Base-by-base conservation (phyloP, 805 yeast genomes). In the Saccharomyces jurei region DNA sequence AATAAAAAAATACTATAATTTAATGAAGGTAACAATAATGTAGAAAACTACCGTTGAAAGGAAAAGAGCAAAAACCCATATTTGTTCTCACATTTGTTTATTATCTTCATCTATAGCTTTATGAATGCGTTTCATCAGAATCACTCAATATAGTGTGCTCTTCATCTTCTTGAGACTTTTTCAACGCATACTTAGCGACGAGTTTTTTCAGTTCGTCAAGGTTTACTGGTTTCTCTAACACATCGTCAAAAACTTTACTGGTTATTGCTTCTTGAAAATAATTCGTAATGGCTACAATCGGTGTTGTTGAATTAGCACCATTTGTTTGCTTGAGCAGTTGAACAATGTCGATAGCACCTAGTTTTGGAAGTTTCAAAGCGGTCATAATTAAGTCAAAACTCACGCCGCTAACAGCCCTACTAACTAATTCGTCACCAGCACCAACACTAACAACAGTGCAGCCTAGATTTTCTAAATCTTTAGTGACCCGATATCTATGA, bases 341-440 rank as follows among this genome's bases (percentile, higher is more conserved):
- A 5, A 86, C 86, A 31, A 92, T 84, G 72, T 90, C 96, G 6
- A 82, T 71, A 1, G 88, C 86, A 58, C 82, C 87, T 29, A 86
- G 74, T 56, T 83, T 84, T 14, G 87, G 81, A 25, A 87, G 72
- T 59, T 81, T 81, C 53, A 86, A 74, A 2, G 92, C 94, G 0
- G 94, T 83, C 56, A 91, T 75, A 29, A 91, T 89, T 46, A 90
- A 60, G 70, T 91, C 97, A 73, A 89, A 92, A 64, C 82, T 85
- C 21, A 89, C 87, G 52, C 84, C 84, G 41, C 95, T 87, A 0
- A 96, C 86, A 6, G 89, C 89, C 54, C 94, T 73, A 56, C 94
- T 77, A 13, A 90, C 80, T 56, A 90, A 75, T 57, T 90, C 97
- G 56, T 89, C 92, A 1, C 96, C 96, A 55, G 83, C 83, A 0